phyloP scores from a whole-genome alignment of 2,329 filamentous ascomycete species.

The Ascochyta rabiei region DNA sequence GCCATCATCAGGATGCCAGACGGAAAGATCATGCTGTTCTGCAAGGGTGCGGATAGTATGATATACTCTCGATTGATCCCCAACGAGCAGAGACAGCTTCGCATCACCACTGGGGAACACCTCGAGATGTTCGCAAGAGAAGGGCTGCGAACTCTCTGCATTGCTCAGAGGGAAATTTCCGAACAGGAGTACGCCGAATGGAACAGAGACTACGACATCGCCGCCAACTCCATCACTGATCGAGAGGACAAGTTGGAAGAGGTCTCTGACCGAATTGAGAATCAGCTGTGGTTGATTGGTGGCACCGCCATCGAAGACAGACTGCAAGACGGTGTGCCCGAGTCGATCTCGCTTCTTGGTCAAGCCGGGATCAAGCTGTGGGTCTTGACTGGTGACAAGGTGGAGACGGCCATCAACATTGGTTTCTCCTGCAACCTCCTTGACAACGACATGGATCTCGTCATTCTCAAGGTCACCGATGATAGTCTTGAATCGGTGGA shows the following conservation, averaged over 20 bases:
- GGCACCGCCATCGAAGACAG: conserved; percentile 98
- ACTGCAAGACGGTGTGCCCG: conserved; percentile 93
- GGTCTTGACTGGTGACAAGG: conserved; percentile 98
- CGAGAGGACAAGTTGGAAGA: conserved; percentile 93
- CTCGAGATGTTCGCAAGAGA: conserved; percentile 97
- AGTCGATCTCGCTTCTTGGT: conserved; percentile 89
- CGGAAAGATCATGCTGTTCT: conserved; percentile 86
- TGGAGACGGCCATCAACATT: conserved; percentile 99
- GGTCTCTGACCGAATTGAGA: conserved; percentile 88
- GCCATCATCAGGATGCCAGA: conserved; percentile 95
- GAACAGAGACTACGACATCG: conserved; percentile 86
- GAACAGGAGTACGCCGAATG: conserved; percentile 85
- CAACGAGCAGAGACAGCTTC: conserved; percentile 84
- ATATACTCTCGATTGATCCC: conserved; percentile 90
- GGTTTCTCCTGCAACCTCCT: conserved; percentile 98
- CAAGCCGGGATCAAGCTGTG: conserved; percentile 97
- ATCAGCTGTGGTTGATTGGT: conserved; percentile 83
- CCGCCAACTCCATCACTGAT: conserved; percentile 80
- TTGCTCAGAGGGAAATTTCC: conserved; percentile 79
- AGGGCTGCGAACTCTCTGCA: conserved; percentile 91
- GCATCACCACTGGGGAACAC: conserved; percentile 85
- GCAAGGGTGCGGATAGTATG: conserved; percentile 96
- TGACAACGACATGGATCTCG: conserved; percentile 96
- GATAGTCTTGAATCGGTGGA: conserved; percentile 69
- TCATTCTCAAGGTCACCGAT: conserved; percentile 85